Evolutionary conservation across 2,329 filamentous ascomycete species (phyloP).

Genomic region (Penicillium concentricum): DNA sequence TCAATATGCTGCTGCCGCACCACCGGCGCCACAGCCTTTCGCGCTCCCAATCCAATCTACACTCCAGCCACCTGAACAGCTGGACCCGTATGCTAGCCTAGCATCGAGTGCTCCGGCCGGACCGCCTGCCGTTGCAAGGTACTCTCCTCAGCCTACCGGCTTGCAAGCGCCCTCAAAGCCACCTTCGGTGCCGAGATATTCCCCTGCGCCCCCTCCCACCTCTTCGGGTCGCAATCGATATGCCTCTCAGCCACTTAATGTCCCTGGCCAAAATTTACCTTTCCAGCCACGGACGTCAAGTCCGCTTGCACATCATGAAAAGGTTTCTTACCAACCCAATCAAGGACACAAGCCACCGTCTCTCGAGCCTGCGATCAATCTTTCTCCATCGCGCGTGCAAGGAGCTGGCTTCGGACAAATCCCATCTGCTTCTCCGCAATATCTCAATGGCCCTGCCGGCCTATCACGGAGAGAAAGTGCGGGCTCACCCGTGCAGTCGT

Average conservation of each 20-base stretch:
- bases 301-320: slow-evolving; percentile 56
- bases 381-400: slow-evolving; percentile 24
- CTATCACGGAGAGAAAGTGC: slow-evolving; percentile 2
- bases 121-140: slow-evolving; percentile 37
- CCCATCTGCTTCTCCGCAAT: slow-evolving; percentile 13
- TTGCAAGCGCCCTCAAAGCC: slow-evolving; percentile 35
- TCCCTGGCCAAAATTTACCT: slow-evolving; percentile 41
- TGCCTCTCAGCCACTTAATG: slow-evolving; percentile 37
- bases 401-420: slow-evolving; percentile 22
- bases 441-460: slow-evolving; percentile 5
- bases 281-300: slow-evolving; percentile 66
- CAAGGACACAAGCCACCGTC: slow-evolving; percentile 22
- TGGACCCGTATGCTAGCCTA: slow-evolving; percentile 34
- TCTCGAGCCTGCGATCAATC: slow-evolving; percentile 24
- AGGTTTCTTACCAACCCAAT: slow-evolving; percentile 34
- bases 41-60: slow-evolving; percentile 20
- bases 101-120: slow-evolving; percentile 30
- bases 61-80: slow-evolving; percentile 32
- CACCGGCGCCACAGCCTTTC: slow-evolving; percentile 20
- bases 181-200: slow-evolving; percentile 42
- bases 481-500: slow-evolving; percentile 19
- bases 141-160: slow-evolving; percentile 42
- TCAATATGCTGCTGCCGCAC: slow-evolving; percentile 17
- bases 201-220: slow-evolving; percentile 45
- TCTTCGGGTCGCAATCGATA: slow-evolving; percentile 38